Conservation (phyloP, 176 grass and related monocot genomes). For the Carex myosuroides region DNA sequence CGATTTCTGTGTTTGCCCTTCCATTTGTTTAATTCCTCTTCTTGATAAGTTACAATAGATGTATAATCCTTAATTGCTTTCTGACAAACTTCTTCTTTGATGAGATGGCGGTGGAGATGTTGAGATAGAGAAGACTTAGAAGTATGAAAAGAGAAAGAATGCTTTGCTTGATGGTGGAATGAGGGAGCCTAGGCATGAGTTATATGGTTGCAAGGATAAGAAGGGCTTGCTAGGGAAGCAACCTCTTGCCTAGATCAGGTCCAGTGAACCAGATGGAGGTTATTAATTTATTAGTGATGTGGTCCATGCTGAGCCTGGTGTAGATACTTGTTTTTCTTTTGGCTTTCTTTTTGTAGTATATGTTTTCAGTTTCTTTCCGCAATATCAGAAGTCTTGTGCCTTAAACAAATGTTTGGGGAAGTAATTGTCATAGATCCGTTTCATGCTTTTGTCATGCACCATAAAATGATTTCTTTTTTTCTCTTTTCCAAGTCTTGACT, state of each 20-base stretch:
- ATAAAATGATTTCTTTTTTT: background rate
- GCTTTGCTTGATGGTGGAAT: constrained; percentile 6
- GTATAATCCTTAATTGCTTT: background rate
- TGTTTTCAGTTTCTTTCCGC: background rate
- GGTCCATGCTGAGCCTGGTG: background rate
- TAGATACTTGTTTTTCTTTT: background rate
- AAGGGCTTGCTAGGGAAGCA: background rate
- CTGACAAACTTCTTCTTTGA: background rate
- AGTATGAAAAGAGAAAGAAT: background rate
- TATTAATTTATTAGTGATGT: background rate
- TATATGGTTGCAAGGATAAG: constrained; percentile 19
- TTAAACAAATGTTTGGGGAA: background rate
- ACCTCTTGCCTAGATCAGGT: background rate
- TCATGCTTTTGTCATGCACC: background rate
- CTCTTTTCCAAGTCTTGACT: background rate
- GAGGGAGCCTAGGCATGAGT: background rate
- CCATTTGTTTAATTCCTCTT: constrained; percentile 2
- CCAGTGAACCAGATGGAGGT: background rate
- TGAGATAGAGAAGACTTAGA: constrained; percentile 7
- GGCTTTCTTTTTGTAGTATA: background rate
- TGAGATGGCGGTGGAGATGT: constrained; percentile 10
- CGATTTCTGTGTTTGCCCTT: background rate
- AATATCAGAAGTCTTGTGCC: background rate
- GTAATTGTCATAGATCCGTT: background rate
- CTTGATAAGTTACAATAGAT: background rate